Conservation (phyloP, 139 green algal genomes). For the Edaphochlamys debaryana region DNA sequence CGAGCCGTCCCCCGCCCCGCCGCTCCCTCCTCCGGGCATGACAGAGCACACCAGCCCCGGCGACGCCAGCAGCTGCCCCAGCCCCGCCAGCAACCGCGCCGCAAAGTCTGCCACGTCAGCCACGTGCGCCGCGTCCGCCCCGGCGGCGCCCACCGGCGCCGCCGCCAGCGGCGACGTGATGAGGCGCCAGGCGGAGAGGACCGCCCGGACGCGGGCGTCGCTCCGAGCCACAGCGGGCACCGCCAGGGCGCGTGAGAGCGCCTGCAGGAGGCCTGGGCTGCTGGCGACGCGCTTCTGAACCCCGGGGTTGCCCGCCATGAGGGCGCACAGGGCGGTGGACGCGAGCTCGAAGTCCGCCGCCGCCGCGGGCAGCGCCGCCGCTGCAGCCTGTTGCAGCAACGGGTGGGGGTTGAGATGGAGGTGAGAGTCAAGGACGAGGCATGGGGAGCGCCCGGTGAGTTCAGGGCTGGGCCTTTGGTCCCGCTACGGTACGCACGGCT, state of each 20-base stretch:
- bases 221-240: not conserved
- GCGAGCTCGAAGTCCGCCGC: not conserved
- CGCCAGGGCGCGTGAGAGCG: constrained; percentile 18
- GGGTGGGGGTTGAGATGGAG: too few species aligned
- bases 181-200: constrained; percentile 23
- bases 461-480: too few species aligned
- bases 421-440: too few species aligned
- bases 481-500: too few species aligned
- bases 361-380: not conserved
- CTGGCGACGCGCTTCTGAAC: not conserved
- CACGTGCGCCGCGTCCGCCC: not conserved
- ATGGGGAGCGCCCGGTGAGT: too few species aligned
- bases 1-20: not conserved
- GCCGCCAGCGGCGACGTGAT: constrained; percentile 35
- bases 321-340: constrained; percentile 23
- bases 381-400: too few species aligned
- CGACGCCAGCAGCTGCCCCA: too few species aligned
- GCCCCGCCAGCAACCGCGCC: not conserved
- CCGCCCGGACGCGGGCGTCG: not conserved
- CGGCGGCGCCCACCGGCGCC: not conserved
- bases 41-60: not conserved
- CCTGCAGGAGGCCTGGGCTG: constrained; percentile 3
- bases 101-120: not conserved
- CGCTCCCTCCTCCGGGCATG: not conserved
- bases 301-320: constrained; percentile 10